Evolutionary conservation across 176 grass and related monocot species (phyloP).

Genomic region (Puccinellia tenuiflora): DNA sequence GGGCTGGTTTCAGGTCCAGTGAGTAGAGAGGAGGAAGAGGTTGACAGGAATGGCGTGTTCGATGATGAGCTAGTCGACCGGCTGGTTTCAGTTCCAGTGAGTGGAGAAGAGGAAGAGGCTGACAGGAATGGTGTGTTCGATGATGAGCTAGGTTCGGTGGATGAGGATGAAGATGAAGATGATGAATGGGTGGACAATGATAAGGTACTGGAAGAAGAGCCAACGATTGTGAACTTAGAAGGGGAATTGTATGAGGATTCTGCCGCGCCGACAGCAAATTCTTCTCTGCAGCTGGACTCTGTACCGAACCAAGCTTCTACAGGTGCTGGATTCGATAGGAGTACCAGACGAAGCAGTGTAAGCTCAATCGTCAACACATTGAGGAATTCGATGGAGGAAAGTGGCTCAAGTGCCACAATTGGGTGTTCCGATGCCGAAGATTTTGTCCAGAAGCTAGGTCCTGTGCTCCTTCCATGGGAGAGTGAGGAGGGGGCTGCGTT

Average conservation of each 20-base stretch:
- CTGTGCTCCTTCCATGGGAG: conserved; percentile 73
- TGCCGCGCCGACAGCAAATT: background rate
- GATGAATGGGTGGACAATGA: background rate
- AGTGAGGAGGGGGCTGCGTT: conserved; percentile 20
- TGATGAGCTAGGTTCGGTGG: background rate
- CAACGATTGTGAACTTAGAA: background rate
- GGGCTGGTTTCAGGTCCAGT: background rate
- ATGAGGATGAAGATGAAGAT: background rate
- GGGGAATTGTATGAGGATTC: background rate
- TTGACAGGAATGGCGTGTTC: background rate
- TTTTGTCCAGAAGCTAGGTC: conserved; percentile 33
- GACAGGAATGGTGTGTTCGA: conserved; percentile 17
- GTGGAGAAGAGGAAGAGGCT: background rate
- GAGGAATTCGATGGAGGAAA: conserved; percentile 34
- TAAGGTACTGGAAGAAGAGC: background rate
- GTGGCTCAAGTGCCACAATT: background rate
- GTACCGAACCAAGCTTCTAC: background rate
- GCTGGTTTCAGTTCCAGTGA: no score
- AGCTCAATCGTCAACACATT: conserved; percentile 42
- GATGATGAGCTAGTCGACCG: conserved; percentile 19
- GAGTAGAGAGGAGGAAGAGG: background rate
- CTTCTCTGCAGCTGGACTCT: conserved; percentile 8
- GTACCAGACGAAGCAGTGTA: background rate
- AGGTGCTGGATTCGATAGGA: background rate
- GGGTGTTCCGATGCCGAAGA: conserved; percentile 9